These are phyloP conservation scores for Yamadazyma mexicana DNA, from an alignment of 1,139 yeast species.

Conservation along the genomic window DNA sequence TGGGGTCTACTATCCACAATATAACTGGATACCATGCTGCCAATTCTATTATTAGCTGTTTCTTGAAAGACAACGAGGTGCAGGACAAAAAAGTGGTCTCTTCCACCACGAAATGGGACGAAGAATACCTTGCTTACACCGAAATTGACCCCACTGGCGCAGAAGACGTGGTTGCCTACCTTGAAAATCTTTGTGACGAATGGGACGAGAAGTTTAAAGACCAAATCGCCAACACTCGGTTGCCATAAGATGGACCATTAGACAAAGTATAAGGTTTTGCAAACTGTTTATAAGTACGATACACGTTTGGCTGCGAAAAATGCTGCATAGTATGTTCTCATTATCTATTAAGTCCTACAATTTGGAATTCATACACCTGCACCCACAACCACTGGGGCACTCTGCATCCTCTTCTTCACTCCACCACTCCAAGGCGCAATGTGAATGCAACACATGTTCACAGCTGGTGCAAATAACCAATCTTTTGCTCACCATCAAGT, in stretches of 20 bases:
- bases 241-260: constrained; percentile 15
- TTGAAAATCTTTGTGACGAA: constrained; percentile 52
- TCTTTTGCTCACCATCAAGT: constrained; percentile 56
- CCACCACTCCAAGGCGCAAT: constrained; percentile 88
- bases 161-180: constrained; percentile 60
- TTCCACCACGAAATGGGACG: constrained; percentile 62
- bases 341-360: constrained; percentile 6
- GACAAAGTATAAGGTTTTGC: no score
- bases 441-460: constrained; percentile 75
- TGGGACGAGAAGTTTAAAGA: constrained; percentile 66
- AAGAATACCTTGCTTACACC: constrained; percentile 56
- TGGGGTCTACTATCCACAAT: constrained; percentile 87
- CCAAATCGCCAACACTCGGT: constrained; percentile 63
- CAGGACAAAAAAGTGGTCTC: constrained; percentile 74
- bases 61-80: constrained; percentile 35
- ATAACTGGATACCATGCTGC: constrained; percentile 89
- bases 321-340: no score
- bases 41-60: constrained; percentile 62
- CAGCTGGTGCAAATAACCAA: constrained; percentile 69
- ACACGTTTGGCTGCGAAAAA: no score
- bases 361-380: constrained; percentile 53
- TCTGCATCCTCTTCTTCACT: constrained; percentile 43
- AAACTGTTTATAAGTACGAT: no score
- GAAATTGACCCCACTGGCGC: constrained; percentile 65
- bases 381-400: constrained; percentile 93